Evolutionary conservation across 208 protist species (phyloP), one percentile per base, ranked within the genome.

Genomic region (Wallacemonas collosoma): DNA sequence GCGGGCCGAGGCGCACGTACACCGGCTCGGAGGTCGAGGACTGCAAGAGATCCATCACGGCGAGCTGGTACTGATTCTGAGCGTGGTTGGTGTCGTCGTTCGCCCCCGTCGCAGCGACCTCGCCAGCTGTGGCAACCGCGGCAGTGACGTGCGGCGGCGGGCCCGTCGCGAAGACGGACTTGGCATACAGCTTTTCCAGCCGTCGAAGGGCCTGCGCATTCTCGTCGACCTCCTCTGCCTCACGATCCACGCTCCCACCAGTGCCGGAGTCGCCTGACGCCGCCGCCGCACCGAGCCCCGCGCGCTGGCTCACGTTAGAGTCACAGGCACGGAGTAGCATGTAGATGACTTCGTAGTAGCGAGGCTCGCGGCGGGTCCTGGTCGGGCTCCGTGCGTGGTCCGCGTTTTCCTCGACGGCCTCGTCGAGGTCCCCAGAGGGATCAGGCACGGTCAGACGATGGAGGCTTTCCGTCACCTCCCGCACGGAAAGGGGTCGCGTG

Each of bases 21-120:
- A 64, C 68, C 3, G 47, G 63, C 48, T 68, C 47, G 14, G 5
- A 44, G 47, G 68, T 57, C 4, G 68, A 72, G 17, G 68, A 51
- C 68, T 62, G 68, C 41, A 72, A 26, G 2, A 72, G 53, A 40
- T 72, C 68, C 53, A 72, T 58, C 14, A 72, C 41, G n/a, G 55
- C 56, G 43, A 51, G 41, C 60, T 65, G 60, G 60, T 65, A 65
- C 60, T 65, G 60, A 4, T 26, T 3, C 60, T 48, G 60, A 4
- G 60, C 60, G 3, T 15, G 26, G 26, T 26, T 15, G 4, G 17
- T 17, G 36, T 38, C 57, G 6, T 38, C 57, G 60, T 4, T 1
- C 3, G 56, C 56, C 48, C 48, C 48, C 11, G 48, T n/a, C 26
- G 53, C 53, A n/a, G n/a, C 26, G 53, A 15, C 14, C 7, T 17